Evolutionary conservation across 2,329 filamentous ascomycete species (phyloP), one percentile per base, ranked within the genome.

Genomic region (Cryphonectria japonica): DNA sequence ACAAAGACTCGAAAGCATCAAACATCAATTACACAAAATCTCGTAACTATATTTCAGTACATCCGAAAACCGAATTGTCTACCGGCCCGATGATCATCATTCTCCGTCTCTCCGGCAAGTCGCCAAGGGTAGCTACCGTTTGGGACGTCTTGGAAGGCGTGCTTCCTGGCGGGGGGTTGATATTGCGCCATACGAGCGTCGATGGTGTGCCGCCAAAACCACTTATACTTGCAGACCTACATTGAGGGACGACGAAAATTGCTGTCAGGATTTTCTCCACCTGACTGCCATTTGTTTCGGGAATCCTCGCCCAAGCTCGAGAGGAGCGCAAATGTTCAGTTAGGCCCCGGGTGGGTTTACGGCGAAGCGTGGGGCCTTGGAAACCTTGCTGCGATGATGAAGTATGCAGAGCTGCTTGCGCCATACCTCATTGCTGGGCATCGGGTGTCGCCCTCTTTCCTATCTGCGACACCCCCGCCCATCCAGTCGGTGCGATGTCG

Each of bases 101-200:
- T 54, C 29, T 19, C 16, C 16, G 9, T 54, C 4, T 39, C 43
- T 41, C 26, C 52, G 34, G 19, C n/a, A 19, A 19, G 14, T 66
- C 26, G 6, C 16, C 54, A 19, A 32, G 54, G 54, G 54, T 59
- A 59, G 29, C 54, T 59, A 59, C 54, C 39, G 34, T 37, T 19
- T 13, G n/a, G 50, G 32, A 14, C 41, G 50, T 57, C 29, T 14
- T 59, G 46, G 29, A 66, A 63, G 68, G 43, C 60, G 32, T 43
- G 57, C 26, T 61, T 57, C 11, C 19, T 54, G n/a, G 37, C 37
- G 43, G 26, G 14, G 60, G 68, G 61, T 34, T 1, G 70, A 26
- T 68, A 72, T 72, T 71, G 71, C 71, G 69, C 71, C 68, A 72
- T 72, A 66, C 34, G 59, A 29, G 66, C 69, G 52, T 57, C 37